Evolutionary conservation across 1,139 yeast genomes (phyloP).

Genomic region (Diutina sp.): DNA sequence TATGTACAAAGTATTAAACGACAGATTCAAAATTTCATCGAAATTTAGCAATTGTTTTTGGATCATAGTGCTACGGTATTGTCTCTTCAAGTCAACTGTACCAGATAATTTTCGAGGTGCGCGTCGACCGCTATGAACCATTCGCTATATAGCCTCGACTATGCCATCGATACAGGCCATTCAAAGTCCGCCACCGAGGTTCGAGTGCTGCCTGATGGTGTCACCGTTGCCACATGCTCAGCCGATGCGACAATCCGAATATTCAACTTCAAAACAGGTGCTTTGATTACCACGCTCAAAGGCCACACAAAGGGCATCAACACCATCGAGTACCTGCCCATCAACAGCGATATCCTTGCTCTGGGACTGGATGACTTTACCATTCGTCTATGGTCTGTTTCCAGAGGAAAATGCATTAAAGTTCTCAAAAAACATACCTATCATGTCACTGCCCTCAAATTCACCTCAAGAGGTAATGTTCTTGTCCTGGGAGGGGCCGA

Average conservation of each 20-base stretch:
- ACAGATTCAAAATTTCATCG: too few relatives aligned
- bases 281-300: constrained; percentile 21
- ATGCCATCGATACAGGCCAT: not conserved
- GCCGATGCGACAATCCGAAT: constrained; percentile 18
- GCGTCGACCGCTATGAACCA: not conserved
- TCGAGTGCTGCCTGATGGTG: constrained; percentile 57
- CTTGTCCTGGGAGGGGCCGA: constrained; percentile 79
- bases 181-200: constrained; percentile 23
- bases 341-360: constrained; percentile 58
- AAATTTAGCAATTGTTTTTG: too few relatives aligned
- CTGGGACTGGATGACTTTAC: constrained; percentile 84
- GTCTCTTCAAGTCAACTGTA: too few relatives aligned
- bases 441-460: constrained; percentile 64
- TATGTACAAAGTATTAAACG: too few relatives aligned
- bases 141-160: not conserved
- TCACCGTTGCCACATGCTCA: constrained; percentile 43
- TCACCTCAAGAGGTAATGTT: constrained; percentile 64
- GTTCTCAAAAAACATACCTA: constrained; percentile 73
- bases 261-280: constrained; percentile 12
- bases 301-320: constrained; percentile 67
- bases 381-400: constrained; percentile 59
- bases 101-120: not conserved
- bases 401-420: constrained; percentile 38
- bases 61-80: too few relatives aligned
- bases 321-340: constrained; percentile 62